Evolutionary conservation across 352 stramenopile species (phyloP).

Genomic region (Phytophthora cryptogea): DNA sequence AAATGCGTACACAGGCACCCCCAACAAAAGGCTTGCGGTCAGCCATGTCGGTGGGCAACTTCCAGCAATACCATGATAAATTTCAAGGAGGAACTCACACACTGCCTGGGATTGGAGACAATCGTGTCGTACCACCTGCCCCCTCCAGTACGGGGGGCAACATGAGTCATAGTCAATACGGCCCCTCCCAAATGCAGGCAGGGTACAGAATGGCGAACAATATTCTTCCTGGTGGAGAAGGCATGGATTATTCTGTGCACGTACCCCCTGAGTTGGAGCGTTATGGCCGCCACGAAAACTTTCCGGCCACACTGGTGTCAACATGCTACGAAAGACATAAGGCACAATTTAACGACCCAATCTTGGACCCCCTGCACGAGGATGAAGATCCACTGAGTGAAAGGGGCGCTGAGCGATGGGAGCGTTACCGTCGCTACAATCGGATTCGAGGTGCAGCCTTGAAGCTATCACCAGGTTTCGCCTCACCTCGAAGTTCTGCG

Average conservation of each 20-base stretch:
- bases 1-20: conserved; percentile 21
- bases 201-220: conserved; percentile 22
- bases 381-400: conserved; percentile 81
- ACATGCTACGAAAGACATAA: conserved; percentile 72
- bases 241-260: conserved; percentile 23
- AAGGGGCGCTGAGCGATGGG: conserved; percentile 68
- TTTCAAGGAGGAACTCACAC: conserved; percentile 28
- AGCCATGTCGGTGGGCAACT: conserved; percentile 75
- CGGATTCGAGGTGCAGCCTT: conserved; percentile 55
- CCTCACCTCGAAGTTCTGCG: conserved; percentile 24
- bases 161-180: conserved; percentile 30
- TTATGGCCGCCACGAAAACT: conserved; percentile 56
- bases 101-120: conserved; percentile 8
- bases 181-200: conserved; percentile 10
- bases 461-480: conserved; percentile 72
- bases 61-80: conserved; percentile 69
- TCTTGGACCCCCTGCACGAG: conserved; percentile 66
- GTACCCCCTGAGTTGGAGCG: conserved; percentile 27
- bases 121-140: conserved; percentile 11
- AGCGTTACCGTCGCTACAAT: conserved; percentile 65
- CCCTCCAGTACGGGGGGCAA: conserved; percentile 22
- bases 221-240: conserved; percentile 10
- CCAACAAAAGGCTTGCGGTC: conserved; percentile 49
- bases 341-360: conserved; percentile 72
- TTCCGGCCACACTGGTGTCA: conserved; percentile 56